Conservation (phyloP, 2,329 filamentous ascomycete species). For the Talaromyces sp. region DNA sequence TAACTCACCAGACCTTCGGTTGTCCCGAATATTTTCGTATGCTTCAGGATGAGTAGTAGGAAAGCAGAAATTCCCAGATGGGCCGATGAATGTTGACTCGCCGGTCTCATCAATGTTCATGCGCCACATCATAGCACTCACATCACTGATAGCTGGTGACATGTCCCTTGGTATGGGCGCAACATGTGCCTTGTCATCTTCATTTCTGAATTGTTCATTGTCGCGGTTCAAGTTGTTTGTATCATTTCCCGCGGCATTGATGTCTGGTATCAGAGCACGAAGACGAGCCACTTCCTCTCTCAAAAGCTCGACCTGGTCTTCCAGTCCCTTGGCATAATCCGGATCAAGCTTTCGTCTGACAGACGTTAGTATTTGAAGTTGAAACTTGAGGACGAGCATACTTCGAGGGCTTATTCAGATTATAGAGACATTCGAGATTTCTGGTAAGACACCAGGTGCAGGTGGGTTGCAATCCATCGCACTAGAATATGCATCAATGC, state of each 20-base stretch:
- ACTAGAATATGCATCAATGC: no score
- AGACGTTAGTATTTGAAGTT: background rate
- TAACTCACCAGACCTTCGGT: background rate
- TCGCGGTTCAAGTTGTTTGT: background rate
- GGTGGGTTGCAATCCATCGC: background rate
- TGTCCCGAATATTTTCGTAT: background rate
- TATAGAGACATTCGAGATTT: background rate
- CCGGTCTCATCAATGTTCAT: conserved; percentile 10
- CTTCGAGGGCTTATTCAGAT: background rate
- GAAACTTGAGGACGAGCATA: background rate
- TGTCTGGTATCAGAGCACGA: background rate
- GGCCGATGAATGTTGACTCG: conserved; percentile 2
- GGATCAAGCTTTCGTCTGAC: background rate
- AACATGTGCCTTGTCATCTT: background rate
- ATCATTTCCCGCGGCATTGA: background rate
- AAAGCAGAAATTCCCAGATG: conserved; percentile 8
- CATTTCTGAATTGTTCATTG: background rate
- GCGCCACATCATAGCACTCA: conserved; percentile 11
- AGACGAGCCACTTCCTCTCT: background rate
- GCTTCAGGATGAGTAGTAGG: background rate
- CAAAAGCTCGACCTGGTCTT: background rate
- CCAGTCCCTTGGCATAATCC: background rate
- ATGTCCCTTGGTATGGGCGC: background rate
- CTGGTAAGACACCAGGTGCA: background rate
- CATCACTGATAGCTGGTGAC: conserved; percentile 4